Evolutionary conservation across 2,329 filamentous ascomycete genomes (phyloP), one percentile per base, ranked within the genome.

Genomic region (Alternaria dauci): DNA sequence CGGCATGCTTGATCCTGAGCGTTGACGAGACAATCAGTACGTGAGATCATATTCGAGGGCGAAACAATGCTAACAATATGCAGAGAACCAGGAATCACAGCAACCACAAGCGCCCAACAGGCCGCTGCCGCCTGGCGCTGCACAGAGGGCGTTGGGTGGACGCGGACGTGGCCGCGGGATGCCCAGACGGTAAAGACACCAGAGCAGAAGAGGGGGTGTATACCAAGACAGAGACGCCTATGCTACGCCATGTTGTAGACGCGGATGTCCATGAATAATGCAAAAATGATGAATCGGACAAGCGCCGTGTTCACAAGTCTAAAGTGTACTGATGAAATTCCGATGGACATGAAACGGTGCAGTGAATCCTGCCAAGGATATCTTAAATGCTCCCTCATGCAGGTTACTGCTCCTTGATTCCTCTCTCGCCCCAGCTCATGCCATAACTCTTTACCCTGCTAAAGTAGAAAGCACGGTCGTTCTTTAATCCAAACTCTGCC

Each of bases 21-120:
- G 95, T 99, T 58, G 95, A 99, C 77, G 95, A 99, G 88, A 99
- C 95, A 34, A 98, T 99, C 81, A 93, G 89, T 87, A 82, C 72
- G 84, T 23, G n/a, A 20, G 16, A 18, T 26, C 25, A n/a, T 43
- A 23, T 34, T 12, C 7, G 28, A 34, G 55, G 14, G 11, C 16
- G 9, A 28, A 20, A 38, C 44, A 41, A 18, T 9, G 54, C 72
- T 77, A 71, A 74, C 62, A 39, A 8, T 14, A 11, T 11, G 73
- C 78, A 87, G 85, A 87, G 81, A 99, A 99, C 81, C 93, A 99
- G 84, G 94, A 98, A 84, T 96, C 92, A 74, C 87, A 89, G 71
- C 85, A 88, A 79, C 91, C 94, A 25, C 92, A 96, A 80, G 93
- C 88, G 8, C 94, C 94, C 0, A 86, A 88, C 57, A 86, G 91